Percentiles rank a stretch among this genome's conserved stretches.
Evolutionary conservation across 2,329 filamentous ascomycete species (phyloP).

Genomic region (Endothia cerciana): DNA sequence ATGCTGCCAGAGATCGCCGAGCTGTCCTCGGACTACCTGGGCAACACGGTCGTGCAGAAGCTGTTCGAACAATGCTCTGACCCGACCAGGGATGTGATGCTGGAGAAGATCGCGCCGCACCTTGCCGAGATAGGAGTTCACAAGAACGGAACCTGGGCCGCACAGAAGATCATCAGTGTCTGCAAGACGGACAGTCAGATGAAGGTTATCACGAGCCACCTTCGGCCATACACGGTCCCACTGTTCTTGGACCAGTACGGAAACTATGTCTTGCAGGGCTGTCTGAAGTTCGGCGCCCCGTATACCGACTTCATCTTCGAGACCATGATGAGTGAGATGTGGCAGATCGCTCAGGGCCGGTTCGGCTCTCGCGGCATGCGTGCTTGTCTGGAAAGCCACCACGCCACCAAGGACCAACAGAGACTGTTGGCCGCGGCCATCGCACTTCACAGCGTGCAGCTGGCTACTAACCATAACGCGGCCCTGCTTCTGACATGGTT

Average conservation of each 20-base stretch:
- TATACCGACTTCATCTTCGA: slow-evolving; percentile 98
- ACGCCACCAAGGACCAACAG: slow-evolving; percentile 93
- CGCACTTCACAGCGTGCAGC: slow-evolving; percentile 93
- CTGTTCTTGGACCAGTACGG: slow-evolving; percentile 97
- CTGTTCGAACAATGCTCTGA: slow-evolving; percentile 97
- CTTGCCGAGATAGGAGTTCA: slow-evolving; percentile 96
- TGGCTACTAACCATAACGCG: slow-evolving; percentile 95
- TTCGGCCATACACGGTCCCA: slow-evolving; percentile 85
- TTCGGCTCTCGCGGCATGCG: slow-evolving; percentile 96
- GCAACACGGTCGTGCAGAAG: slow-evolving; percentile 99
- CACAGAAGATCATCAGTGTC: slow-evolving; percentile 98
- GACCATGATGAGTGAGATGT: slow-evolving; percentile 91
- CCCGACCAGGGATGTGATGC: slow-evolving; percentile 86
- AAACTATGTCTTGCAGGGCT: slow-evolving; percentile 97
- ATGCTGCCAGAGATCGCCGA: slow-evolving; percentile 98
- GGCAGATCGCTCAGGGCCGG: slow-evolving; percentile 89
- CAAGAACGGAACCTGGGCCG: slow-evolving; percentile 99
- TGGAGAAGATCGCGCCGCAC: slow-evolving; percentile 84
- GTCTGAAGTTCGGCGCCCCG: slow-evolving; percentile 85
- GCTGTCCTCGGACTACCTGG: slow-evolving; percentile 91
- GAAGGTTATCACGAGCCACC: slow-evolving; percentile 78
- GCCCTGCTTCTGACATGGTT: slow-evolving; percentile 96
- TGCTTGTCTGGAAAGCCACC: slow-evolving; percentile 94
- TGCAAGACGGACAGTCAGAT: slow-evolving; percentile 85
- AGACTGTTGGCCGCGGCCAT: slow-evolving; percentile 92